Evolutionary conservation across 208 protist genomes (phyloP), one percentile per base, ranked within the genome.

Genomic region (Wallacemonas sp.): DNA sequence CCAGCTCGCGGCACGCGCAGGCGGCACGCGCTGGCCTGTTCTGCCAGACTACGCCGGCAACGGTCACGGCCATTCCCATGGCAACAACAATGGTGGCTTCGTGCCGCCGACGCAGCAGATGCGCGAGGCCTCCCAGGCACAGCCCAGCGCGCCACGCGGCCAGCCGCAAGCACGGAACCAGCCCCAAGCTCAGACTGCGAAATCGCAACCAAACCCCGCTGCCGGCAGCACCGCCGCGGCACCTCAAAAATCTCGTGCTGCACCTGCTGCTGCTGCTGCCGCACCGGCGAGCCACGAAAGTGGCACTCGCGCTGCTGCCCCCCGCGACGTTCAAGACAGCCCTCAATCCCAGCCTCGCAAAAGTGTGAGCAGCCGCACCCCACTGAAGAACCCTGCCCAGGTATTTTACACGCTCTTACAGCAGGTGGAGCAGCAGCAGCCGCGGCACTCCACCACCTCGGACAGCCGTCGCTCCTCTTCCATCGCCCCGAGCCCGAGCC

Each of bases 31-130:
- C 21, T 78, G 70, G 70, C 71, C 75, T 1, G 60, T 66, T 14
- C 54, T 79, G 15, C 28, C 65, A 30, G 4, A 59, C 8, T 28
- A 70, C 66, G 60, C 36, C n/a, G 22, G 26, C 54, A 2, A 24
- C 14, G 31, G 42, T 11, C 65, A 70, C 55, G n/a, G 30, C 44
- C 58, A 64, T 58, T 27, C 17, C 19, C 65, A 70, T 45, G 31
- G 22, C 55, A n/a, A 55, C 58, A 26, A 0, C 27, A 15, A 17
- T 14, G 60, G 36, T 19, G 31, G 17, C 22, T 82, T 82, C 38
- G 71, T 83, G 15, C 75, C 72, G 5, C 72, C 76, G 3, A 77
- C 70, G 5, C 69, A 81, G 60, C 33, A 49, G 49, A 53, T 42
- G 44, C 64, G 62, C 36, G 55, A 59, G 30, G 39, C 55, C 24